Conservation (phyloP, 768 basidiomycete genomes). For the Ramaria sp. region DNA sequence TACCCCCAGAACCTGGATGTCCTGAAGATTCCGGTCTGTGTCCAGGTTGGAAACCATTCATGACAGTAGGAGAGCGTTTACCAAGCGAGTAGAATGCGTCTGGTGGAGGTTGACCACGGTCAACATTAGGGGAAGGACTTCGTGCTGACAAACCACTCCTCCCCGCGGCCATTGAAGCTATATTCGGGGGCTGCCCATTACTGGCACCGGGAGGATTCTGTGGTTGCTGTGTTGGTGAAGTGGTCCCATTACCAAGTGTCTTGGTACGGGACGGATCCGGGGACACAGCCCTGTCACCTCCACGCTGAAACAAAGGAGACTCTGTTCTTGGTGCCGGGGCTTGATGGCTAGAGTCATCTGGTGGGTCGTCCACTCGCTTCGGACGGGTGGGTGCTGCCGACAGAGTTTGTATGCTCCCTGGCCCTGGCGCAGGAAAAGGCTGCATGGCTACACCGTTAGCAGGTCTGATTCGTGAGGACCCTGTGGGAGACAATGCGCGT, state of each 20-base stretch:
- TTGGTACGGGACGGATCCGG: neutral
- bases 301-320: constrained; percentile 4
- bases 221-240: constrained; percentile 10
- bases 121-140: constrained; percentile 48
- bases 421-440: constrained; percentile 18
- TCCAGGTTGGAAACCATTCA: constrained; percentile 31
- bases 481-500: constrained; percentile 60
- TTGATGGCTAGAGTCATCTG: constrained; percentile 4
- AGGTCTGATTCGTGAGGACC: neutral
- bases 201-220: constrained; percentile 13
- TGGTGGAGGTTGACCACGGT: constrained; percentile 41
- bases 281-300: constrained; percentile 1
- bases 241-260: neutral
- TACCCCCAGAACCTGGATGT: constrained; percentile 44
- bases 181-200: constrained; percentile 35
- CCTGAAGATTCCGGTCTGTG: constrained; percentile 40
- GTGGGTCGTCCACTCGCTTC: constrained; percentile 39
- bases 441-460: constrained; percentile 32
- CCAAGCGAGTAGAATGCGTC: constrained; percentile 44
- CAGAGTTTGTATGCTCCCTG: too few relatives aligned
- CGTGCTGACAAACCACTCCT: constrained; percentile 34
- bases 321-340: constrained; percentile 5
- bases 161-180: constrained; percentile 43
- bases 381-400: constrained; percentile 27
- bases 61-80: constrained; percentile 18